These are phyloP conservation scores for Hygrophila difformis DNA, from an alignment of 257 asterid species.

Conservation along the genomic window DNA sequence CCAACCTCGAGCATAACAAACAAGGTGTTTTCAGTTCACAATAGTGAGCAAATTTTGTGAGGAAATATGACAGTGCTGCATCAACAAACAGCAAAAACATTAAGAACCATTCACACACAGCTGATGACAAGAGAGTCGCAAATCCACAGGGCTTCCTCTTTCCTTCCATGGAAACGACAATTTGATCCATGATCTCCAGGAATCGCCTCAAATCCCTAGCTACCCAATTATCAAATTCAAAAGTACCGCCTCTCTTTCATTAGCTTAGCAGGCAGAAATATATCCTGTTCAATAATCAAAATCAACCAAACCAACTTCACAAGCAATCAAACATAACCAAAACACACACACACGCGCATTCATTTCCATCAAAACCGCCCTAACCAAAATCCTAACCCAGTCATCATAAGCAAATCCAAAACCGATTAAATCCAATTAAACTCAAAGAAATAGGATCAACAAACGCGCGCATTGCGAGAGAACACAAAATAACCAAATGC, in stretches of 20 bases:
- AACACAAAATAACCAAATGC: too few species aligned
- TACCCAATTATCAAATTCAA: slow-evolving; percentile 16
- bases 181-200: slow-evolving; percentile 11
- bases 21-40: slow-evolving; percentile 63
- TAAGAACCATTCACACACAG: slow-evolving; percentile 85
- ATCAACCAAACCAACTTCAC: slow-evolving; percentile 7
- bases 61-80: slow-evolving; percentile 47
- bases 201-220: slow-evolving; percentile 28
- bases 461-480: too few species aligned
- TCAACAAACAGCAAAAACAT: slow-evolving; percentile 56
- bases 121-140: slow-evolving; percentile 58
- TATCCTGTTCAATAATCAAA: neutral
- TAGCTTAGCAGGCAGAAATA: slow-evolving; percentile 8
- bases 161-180: slow-evolving; percentile 11
- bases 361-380: neutral
- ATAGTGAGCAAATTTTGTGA: slow-evolving; percentile 47
- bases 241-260: slow-evolving; percentile 18
- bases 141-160: slow-evolving; percentile 50
- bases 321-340: slow-evolving; percentile 1
- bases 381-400: slow-evolving; percentile 12
- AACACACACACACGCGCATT: neutral
- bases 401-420: slow-evolving; percentile 3
- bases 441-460: too few species aligned
- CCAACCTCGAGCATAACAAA: slow-evolving; percentile 60
- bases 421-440: neutral